Percentiles rank a stretch among this genome's conserved stretches.
Evolutionary conservation across 164 flowering plant genomes (phyloP).

Genomic region (Santalum album): DNA sequence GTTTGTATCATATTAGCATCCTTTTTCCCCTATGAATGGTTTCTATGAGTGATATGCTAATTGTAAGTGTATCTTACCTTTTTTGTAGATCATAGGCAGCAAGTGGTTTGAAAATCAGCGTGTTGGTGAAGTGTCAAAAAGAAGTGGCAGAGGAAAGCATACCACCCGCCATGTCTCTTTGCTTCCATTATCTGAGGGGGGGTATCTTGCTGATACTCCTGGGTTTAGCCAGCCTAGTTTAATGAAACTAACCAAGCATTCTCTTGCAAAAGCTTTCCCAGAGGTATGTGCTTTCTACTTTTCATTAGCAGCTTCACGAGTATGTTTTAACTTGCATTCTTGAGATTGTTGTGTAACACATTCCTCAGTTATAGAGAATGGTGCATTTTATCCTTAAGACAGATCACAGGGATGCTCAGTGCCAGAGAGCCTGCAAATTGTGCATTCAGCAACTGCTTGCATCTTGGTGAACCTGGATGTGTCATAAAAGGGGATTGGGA

Average conservation of each 20-base stretch:
- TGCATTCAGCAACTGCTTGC: conserved; percentile 82
- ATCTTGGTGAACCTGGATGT: conserved; percentile 92
- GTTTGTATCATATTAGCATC: neutral
- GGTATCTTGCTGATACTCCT: conserved; percentile 94
- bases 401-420: conserved; percentile 57
- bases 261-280: conserved; percentile 75
- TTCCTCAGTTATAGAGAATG: neutral
- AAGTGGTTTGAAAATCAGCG: conserved; percentile 89
- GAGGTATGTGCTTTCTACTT: conserved; percentile 45
- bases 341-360: neutral
- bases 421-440: conserved; percentile 47
- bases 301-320: neutral
- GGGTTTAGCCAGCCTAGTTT: conserved; percentile 95
- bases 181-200: conserved; percentile 82
- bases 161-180: conserved; percentile 89
- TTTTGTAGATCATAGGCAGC: conserved; percentile 48
- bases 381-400: conserved; percentile 6
- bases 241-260: conserved; percentile 73
- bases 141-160: conserved; percentile 93
- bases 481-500: conserved; percentile 78
- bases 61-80: neutral
- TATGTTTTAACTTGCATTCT: neutral
- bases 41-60: neutral
- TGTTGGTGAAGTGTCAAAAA: conserved; percentile 88
- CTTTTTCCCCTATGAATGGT: neutral